Conservation (phyloP, 495 filamentous ascomycete species). For the Durotheca rogersii region DNA sequence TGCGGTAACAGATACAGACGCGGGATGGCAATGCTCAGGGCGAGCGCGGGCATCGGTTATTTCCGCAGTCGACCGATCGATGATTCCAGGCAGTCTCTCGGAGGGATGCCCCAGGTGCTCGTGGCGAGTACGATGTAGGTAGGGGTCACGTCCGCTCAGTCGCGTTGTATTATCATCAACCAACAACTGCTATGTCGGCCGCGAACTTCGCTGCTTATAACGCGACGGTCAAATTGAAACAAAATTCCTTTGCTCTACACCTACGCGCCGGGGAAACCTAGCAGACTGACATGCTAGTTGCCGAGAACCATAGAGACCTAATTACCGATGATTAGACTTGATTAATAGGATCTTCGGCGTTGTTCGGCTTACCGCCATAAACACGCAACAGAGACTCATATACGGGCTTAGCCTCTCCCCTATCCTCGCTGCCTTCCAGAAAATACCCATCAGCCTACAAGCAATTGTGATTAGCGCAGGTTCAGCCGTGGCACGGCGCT, state of each 20-base stretch:
- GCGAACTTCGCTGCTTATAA: constrained; percentile 9
- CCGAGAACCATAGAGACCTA: constrained; percentile 34
- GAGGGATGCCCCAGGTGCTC: background rate
- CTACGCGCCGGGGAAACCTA: background rate
- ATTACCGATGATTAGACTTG: background rate
- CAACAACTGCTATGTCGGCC: background rate
- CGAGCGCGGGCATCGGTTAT: background rate
- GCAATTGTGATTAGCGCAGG: constrained; percentile 5
- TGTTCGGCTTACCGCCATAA: constrained; percentile 73
- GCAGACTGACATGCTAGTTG: constrained; percentile 14
- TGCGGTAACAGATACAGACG: too few relatives aligned
- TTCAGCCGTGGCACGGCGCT: too few relatives aligned
- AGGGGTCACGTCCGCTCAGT: background rate
- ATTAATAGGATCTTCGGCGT: too few relatives aligned
- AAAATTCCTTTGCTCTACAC: constrained; percentile 14
- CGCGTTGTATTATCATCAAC: background rate
- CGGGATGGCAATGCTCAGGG: background rate
- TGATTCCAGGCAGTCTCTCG: background rate
- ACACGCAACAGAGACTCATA: constrained; percentile 87
- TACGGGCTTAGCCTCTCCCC: constrained; percentile 95
- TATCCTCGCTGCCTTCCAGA: constrained; percentile 95
- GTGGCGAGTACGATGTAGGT: too few relatives aligned
- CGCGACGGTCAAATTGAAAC: too few relatives aligned
- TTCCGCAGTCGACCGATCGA: background rate
- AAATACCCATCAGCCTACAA: constrained; percentile 75